Base-by-base conservation (phyloP, 495 filamentous ascomycete genomes). In the Lasiosphaeriaceae sp. region DNA sequence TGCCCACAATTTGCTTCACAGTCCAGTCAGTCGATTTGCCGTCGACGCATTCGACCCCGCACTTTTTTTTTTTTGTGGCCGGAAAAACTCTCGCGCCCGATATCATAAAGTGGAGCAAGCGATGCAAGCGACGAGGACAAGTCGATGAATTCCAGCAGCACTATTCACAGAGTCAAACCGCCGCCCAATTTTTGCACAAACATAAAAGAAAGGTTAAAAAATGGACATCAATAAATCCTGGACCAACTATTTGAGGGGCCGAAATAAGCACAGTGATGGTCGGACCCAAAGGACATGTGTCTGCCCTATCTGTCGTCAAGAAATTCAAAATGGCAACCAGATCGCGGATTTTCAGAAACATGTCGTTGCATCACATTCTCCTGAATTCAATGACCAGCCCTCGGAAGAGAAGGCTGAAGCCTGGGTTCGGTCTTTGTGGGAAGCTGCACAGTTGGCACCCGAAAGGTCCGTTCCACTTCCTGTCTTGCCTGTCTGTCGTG, bases 381-480 rank as follows among this genome's bases (percentile, higher is more conserved):
- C 22, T 1, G 4, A 7, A 20, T 31, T 61, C 31, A 24, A 41
- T 8, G 52, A 62, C 21, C 49, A 50, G 23, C 3, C 29, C 44
- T 20, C 55, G 14, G 58, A 58, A 1, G 49, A 61, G 21, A 59
- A 56, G 26, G 58, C 52, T 37, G 21, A 41, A 2, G 44, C 26
- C 0, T 55, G 52, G 52, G 17, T 59, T 1, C 17, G 24, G 23
- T 35, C 46, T 3, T 51, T 59, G 52, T n/a, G n/a, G 47, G 20
- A 37, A 20, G 20, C 37, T 44, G 39, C 39, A 12, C 51, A 21
- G 37, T 20, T 9, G 16, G n/a, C 47, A 17, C 39, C 4, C 48
- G 17, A 44, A 26, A 35, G 23, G 51, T 53, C 12, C 35, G 51
- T 45, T 14, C 39, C 20, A 5, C 20, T 31, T 52, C 5, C 3